phyloP scores from a whole-genome alignment of 495 filamentous ascomycete species.

The Aspergillus homomorphus region DNA sequence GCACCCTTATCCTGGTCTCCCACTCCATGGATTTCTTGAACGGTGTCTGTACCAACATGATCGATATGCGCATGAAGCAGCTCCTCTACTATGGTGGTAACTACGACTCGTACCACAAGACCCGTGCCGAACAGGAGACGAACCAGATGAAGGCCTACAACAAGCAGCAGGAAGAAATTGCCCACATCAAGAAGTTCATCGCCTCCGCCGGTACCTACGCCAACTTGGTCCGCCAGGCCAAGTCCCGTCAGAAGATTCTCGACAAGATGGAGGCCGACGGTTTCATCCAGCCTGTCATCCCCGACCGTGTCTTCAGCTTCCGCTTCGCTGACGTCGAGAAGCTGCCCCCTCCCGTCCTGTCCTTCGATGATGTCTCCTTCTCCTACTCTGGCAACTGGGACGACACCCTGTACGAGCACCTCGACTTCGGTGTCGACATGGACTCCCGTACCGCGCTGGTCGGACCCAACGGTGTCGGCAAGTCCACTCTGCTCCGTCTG shows the following conservation, averaged over 20 bases:
- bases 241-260: constrained; percentile 98
- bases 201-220: constrained; percentile 99
- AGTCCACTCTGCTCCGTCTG: constrained; percentile 94
- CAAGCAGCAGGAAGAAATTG: constrained; percentile 99
- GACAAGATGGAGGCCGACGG: constrained; percentile 99
- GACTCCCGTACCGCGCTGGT: constrained; percentile 96
- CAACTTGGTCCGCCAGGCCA: constrained; percentile 97
- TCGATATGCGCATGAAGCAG: constrained; percentile 89
- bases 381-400: constrained; percentile 87
- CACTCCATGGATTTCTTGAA: constrained; percentile 99
- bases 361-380: constrained; percentile 96
- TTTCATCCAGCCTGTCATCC: constrained; percentile 85
- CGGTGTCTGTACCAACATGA: constrained; percentile 98
- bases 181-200: constrained; percentile 99
- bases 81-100: constrained; percentile 99
- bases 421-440: constrained; percentile 99
- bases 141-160: constrained; percentile 98
- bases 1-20: constrained; percentile 94
- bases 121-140: constrained; percentile 85
- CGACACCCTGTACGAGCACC: constrained; percentile 92
- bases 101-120: constrained; percentile 98
- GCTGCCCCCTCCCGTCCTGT: constrained; percentile 91
- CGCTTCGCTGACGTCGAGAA: constrained; percentile 98
- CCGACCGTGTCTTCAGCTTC: constrained; percentile 94
- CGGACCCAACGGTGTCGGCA: constrained; percentile 98